A percentile compares a stretch with the other conserved stretches of the same genome.
phyloP scores from a whole-genome alignment of 78 protist genomes.

The Dictyostelium capitatum region DNA sequence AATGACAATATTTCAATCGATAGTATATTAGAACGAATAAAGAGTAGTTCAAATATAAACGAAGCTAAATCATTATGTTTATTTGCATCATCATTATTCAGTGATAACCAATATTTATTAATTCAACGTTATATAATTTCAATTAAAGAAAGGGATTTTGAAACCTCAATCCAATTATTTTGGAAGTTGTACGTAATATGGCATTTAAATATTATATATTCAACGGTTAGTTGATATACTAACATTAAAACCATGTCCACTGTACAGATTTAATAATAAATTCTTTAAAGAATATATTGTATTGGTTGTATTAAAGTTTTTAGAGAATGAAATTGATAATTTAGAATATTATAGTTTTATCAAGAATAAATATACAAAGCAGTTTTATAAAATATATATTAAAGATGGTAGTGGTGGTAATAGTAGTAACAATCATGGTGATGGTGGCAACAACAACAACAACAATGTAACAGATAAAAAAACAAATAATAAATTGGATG shows the following conservation, averaged over 20 bases:
- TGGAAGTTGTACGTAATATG: constrained; percentile 14
- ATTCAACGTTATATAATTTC: constrained; percentile 33
- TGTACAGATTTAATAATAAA: constrained; percentile 20
- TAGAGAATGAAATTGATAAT: background rate
- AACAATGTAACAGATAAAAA: background rate
- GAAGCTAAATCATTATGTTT: constrained; percentile 41
- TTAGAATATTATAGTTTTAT: constrained; percentile 1
- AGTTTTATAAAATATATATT: background rate
- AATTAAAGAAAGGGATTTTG: constrained; percentile 30
- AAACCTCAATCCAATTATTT: constrained; percentile 9
- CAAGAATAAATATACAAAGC: background rate
- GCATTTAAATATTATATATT: background rate
- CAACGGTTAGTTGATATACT: too few relatives aligned
- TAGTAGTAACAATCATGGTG: background rate
- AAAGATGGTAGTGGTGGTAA: background rate
- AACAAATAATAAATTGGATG: background rate
- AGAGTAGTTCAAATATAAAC: background rate
- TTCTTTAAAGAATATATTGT: constrained; percentile 3
- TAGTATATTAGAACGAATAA: background rate
- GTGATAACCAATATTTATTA: background rate
- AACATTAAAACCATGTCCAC: too few relatives aligned
- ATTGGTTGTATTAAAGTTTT: background rate
- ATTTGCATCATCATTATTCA: constrained; percentile 27
- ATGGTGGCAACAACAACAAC: background rate
- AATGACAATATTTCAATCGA: background rate